Percentiles rank a stretch among this genome's conserved stretches.
phyloP scores from a whole-genome alignment of 495 filamentous ascomycete species.

The Copromyces sp. region DNA sequence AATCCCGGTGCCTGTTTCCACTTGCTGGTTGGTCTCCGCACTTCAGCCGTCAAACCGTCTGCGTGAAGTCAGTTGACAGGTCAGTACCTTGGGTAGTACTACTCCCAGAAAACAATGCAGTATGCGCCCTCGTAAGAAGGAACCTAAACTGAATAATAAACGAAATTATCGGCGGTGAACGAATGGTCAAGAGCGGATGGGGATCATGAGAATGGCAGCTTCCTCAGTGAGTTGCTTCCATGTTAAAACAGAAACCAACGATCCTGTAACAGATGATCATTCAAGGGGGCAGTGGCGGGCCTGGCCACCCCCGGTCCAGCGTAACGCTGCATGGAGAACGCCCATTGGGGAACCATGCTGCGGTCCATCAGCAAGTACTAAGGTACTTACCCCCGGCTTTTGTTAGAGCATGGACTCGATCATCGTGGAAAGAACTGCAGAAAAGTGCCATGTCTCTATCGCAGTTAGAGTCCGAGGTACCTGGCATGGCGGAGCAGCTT shows the following conservation, averaged over 20 bases:
- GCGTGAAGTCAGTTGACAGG: background rate
- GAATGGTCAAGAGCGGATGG: background rate
- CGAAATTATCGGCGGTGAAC: background rate
- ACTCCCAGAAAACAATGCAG: background rate
- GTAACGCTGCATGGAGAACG: background rate
- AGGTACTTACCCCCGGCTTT: background rate
- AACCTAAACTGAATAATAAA: background rate
- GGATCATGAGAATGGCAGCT: constrained; percentile 1
- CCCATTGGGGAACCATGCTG: background rate
- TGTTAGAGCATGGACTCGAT: background rate
- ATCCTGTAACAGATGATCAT: background rate
- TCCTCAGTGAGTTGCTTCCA: background rate
- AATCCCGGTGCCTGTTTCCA: background rate
- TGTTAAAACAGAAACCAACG: background rate
- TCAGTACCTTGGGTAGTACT: background rate
- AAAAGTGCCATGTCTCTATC: background rate
- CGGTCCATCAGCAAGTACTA: background rate
- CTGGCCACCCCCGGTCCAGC: background rate
- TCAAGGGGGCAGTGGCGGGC: background rate
- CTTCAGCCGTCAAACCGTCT: background rate
- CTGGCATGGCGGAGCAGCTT: background rate
- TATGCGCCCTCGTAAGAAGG: background rate
- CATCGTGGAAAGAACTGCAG: background rate
- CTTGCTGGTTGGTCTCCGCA: background rate
- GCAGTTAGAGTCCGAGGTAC: background rate